Base-by-base conservation (phyloP, 768 basidiomycete genomes). In the Boletus bicolor region DNA sequence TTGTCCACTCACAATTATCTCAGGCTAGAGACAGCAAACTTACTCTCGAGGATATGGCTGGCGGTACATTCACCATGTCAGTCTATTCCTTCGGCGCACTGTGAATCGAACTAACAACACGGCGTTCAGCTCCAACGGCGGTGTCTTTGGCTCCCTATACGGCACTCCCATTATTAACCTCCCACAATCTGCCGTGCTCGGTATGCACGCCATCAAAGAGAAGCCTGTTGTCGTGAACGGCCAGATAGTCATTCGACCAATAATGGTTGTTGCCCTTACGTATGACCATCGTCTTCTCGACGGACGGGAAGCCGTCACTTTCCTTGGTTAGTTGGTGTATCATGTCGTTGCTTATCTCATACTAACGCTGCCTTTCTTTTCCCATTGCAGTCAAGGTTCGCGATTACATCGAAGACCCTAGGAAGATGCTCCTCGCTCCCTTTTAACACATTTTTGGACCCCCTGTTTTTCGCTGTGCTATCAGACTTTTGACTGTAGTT, bases 91-190 rank as follows among this genome's bases (percentile, higher is more conserved):
- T 10, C 38, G 26, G 35, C 42, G 4, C n/a, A n/a, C 19, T 46
- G 12, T 11, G 9, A 14, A 54, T 36, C 4, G 1, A 35, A 51
- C 42, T 64, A 38, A 59, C 35, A 2, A 21, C 11, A 8, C 8
- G 6, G n/a, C 7, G 8, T 57, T 24, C 59, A 96, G 93, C 73
- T 98, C 97, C 39, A 99, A 99, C 68, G 97, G 96, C 44, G 96
- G 96, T 64, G 96, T 99, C 70, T 99, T 99, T 67, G 96, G 96
- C 43, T 96, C 93, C 47, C 77, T 99, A 47, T 97, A 88, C 67
- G 96, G 96, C 39, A 99, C 96, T n/a, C 96, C 96, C 37, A 99
- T 99, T 68, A 96, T 98, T 76, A 98, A 98, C 79, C 78, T 95
- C 44, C 96, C 95, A 5, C 96, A 98, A 71, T 76, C 93, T 24